Evolutionary conservation across 2,329 filamentous ascomycete genomes (phyloP), one percentile per base, ranked within the genome.

Genomic region (Mariannaea sp.): DNA sequence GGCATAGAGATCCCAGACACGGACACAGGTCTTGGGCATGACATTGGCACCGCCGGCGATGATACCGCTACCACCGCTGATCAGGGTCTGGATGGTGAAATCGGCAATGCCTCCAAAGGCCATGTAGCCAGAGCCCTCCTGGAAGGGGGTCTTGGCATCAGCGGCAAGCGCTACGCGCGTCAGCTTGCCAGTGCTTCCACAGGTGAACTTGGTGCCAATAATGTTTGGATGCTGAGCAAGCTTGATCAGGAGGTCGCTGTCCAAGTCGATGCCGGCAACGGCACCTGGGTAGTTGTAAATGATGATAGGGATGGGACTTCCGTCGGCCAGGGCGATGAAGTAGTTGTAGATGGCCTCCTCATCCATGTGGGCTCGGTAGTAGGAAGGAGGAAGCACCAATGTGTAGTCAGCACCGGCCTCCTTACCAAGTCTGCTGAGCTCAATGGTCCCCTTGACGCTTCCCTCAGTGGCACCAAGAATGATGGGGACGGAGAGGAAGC

Each of bases 201-300:
- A 95, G 33, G 91, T 96, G 79, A 96, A 95, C 73, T 96, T 96
- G 49, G 90, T 92, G 58, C 91, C 91, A 58, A 92, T 77, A 66
- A 96, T 90, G 74, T 95, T 95, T 60, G 86, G 84, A 74, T 95
- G 90, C 69, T 85, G 76, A 38, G 87, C 88, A 30, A 96, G 83
- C 69, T 81, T 82, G 75, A 94, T 90, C 66, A 96, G 82, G 55
- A 93, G 80, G 70, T 96, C 91, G 53, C 88, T 92, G 78, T 94
- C 90, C 83, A 96, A 88, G 72, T 96, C 91, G 67, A 95, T 88
- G 44, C 91, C 91, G 5, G 89, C 82, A 5, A 94, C 91, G 43
- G 90, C 91, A 45, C 90, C 90, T 1, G 91, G 91, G 76, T 94
- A 96, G 78, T 95, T 96, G 82, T 96, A 96, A 41, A 96, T 77